Conservation (phyloP, 225 moss, liverwort and hornwort genomes). For the Physcomitrium patens region DNA sequence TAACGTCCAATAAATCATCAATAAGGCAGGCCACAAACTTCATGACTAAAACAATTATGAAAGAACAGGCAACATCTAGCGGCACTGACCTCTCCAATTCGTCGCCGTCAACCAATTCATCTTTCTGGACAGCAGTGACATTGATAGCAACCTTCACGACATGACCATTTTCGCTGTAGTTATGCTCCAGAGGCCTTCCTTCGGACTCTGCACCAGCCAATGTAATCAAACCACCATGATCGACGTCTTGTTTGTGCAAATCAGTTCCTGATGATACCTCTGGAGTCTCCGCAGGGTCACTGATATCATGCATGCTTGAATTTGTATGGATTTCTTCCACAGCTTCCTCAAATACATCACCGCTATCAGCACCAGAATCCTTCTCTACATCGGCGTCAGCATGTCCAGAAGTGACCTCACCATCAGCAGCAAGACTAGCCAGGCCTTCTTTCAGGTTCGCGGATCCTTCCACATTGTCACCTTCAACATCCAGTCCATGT, state of each 20-base stretch:
- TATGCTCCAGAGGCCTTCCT: conserved; percentile 30
- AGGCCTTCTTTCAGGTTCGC: conserved; percentile 15
- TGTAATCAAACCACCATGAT: conserved; percentile 47
- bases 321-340: conserved; percentile 39
- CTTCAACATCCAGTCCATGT: conserved; percentile 2
- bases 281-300: conserved; percentile 36
- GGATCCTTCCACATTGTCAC: conserved; percentile 1
- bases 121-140: conserved; percentile 34
- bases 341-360: conserved; percentile 48
- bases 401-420: conserved; percentile 22
- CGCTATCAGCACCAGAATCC: conserved; percentile 14
- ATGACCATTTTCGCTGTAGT: conserved; percentile 40
- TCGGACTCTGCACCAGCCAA: conserved; percentile 42
- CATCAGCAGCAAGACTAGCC: not conserved
- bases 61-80: conserved; percentile 4
- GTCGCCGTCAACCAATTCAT: conserved; percentile 27
- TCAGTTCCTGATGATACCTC: conserved; percentile 41
- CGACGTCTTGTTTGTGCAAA: conserved; percentile 40
- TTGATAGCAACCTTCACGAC: conserved; percentile 44
- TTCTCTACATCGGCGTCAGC: conserved; percentile 24
- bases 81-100: conserved; percentile 40
- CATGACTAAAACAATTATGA: conserved; percentile 9
- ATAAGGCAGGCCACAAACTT: not conserved
- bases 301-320: conserved; percentile 35
- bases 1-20: not conserved